phyloP scores from a whole-genome alignment of 768 basidiomycete species.

The Lactifluus rugatus region DNA sequence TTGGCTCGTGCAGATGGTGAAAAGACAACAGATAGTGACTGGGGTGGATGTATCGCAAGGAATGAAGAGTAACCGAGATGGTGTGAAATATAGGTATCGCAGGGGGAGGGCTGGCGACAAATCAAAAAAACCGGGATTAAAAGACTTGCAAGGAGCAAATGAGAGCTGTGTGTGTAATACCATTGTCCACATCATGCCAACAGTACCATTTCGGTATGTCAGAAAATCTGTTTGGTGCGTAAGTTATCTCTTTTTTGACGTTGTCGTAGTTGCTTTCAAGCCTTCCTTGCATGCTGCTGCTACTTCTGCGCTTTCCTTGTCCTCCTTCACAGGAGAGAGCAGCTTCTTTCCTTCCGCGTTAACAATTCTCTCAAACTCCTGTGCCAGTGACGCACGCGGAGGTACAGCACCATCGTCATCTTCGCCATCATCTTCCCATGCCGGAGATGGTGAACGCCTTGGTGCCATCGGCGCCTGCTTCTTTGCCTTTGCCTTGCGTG shows the following conservation, averaged over 20 bases:
- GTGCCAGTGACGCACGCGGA: constrained; percentile 10
- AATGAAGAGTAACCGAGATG: not conserved
- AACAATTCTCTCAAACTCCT: constrained; percentile 15
- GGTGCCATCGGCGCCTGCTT: not conserved
- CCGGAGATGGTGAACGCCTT: constrained; percentile 11
- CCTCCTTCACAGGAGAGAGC: not conserved
- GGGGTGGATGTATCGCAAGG: constrained; percentile 9
- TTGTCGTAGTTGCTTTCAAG: not conserved
- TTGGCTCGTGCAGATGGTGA: not conserved
- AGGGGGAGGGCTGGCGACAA: not conserved
- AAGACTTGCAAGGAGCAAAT: not conserved
- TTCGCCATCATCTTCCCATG: constrained; percentile 8
- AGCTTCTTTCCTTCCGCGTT: constrained; percentile 3
- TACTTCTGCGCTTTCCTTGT: not conserved
- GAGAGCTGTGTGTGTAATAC: not conserved
- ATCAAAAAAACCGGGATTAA: constrained; percentile 1
- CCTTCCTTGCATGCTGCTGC: not conserved
- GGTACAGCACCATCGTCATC: not conserved
- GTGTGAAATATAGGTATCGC: constrained; percentile 8
- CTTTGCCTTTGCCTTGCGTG: not conserved
- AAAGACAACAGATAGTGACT: not conserved
- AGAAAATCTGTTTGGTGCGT: not conserved
- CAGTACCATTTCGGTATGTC: not conserved
- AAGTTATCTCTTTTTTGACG: not conserved
- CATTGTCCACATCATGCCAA: not conserved